phyloP scores from a whole-genome alignment of 164 flowering plant species.

The Stephania japonica region DNA sequence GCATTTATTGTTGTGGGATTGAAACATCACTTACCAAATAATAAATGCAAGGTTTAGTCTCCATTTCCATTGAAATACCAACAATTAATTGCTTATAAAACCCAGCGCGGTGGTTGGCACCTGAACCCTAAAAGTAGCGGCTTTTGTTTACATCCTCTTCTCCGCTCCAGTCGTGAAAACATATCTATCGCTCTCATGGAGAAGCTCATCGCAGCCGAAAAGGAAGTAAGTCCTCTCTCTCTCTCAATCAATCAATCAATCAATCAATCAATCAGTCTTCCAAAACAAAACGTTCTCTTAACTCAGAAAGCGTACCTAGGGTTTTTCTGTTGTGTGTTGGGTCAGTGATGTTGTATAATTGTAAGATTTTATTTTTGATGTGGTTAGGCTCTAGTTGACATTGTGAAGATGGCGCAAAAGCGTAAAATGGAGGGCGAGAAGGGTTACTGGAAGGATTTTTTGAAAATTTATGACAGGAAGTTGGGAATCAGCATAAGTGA shows the following conservation, averaged over 20 bases:
- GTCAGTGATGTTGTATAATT: not conserved
- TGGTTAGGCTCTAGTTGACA: constrained; percentile 54
- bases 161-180: too few relatives aligned
- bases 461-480: constrained; percentile 41
- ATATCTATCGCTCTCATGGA: not conserved
- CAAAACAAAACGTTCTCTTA: too few relatives aligned
- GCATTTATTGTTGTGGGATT: too few relatives aligned
- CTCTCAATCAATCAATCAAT: not conserved
- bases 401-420: constrained; percentile 70
- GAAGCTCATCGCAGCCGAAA: not conserved
- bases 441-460: constrained; percentile 82
- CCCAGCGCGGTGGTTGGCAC: too few relatives aligned
- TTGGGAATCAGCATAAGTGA: constrained; percentile 47
- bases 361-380: not conserved
- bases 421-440: constrained; percentile 49
- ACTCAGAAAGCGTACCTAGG: too few relatives aligned
- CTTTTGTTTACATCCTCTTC: too few relatives aligned
- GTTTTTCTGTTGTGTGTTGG: not conserved
- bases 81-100: too few relatives aligned
- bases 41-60: too few relatives aligned
- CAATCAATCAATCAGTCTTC: too few relatives aligned
- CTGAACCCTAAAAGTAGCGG: too few relatives aligned
- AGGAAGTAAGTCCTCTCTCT: not conserved
- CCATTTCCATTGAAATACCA: too few relatives aligned
- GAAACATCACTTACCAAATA: too few relatives aligned